These are phyloP conservation scores for Camillea tinctor DNA, from an alignment of 2,329 filamentous ascomycete genomes.

Conservation along the genomic window DNA sequence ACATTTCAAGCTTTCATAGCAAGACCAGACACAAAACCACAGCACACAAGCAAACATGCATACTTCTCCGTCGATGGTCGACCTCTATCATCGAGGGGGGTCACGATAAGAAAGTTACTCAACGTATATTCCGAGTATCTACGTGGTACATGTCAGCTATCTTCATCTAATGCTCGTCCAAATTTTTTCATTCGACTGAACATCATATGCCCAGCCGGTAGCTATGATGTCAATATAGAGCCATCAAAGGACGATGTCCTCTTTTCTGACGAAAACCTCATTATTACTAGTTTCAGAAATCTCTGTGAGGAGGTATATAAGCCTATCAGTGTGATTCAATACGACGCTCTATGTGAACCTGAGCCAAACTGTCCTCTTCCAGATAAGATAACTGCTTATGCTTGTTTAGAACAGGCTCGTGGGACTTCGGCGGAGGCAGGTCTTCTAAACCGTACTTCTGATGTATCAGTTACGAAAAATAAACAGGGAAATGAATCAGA, in stretches of 20 bases:
- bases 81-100: constrained; percentile 56
- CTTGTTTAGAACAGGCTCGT: background rate
- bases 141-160: constrained; percentile 25
- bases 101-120: constrained; percentile 59
- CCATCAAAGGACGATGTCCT: constrained; percentile 70
- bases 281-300: constrained; percentile 46
- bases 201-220: constrained; percentile 58
- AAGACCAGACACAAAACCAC: constrained; percentile 43
- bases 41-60: constrained; percentile 47
- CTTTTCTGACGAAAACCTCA: constrained; percentile 54
- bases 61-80: constrained; percentile 70
- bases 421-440: background rate
- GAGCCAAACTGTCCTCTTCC: background rate
- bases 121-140: background rate
- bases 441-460: background rate
- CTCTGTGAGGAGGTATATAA: constrained; percentile 44
- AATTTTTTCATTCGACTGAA: constrained; percentile 64
- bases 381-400: background rate
- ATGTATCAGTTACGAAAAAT: background rate
- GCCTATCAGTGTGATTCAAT: background rate
- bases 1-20: constrained; percentile 59
- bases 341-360: background rate
- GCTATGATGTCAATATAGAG: constrained; percentile 72
- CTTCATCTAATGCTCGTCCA: constrained; percentile 52
- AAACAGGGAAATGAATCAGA: background rate